These are phyloP conservation scores for Pouteria campechiana DNA, from an alignment of 179 eudicot species.

Conservation along the genomic window DNA sequence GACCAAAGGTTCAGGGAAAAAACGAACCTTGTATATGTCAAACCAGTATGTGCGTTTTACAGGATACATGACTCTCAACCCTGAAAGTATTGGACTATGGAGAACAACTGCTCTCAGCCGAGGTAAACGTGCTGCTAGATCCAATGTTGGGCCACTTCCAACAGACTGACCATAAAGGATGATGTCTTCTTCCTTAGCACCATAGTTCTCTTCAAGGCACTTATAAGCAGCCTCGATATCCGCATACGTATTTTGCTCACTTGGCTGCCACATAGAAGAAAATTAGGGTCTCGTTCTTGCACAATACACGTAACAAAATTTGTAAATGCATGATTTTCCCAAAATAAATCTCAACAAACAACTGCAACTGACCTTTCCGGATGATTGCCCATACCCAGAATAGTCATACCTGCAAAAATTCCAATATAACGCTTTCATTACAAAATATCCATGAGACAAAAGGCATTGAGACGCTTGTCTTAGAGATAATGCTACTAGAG, in stretches of 20 bases:
- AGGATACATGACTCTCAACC: conserved; percentile 94
- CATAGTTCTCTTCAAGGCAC: conserved; percentile 77
- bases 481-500: too few species aligned
- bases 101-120: conserved; percentile 71
- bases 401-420: conserved; percentile 45
- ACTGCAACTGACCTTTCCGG: conserved; percentile 37
- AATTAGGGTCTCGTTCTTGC: too few species aligned
- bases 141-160: conserved; percentile 95
- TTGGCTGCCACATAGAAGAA: conserved; percentile 43
- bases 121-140: conserved; percentile 87
- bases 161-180: conserved; percentile 96
- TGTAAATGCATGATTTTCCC: too few species aligned
- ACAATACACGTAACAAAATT: background rate
- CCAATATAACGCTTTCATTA: background rate
- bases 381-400: conserved; percentile 58
- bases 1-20: background rate
- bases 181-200: conserved; percentile 83
- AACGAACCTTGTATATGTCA: conserved; percentile 80
- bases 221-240: conserved; percentile 96
- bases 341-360: background rate
- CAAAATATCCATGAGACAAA: background rate
- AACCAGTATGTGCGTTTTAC: conserved; percentile 95
- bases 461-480: too few species aligned
- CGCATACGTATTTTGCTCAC: conserved; percentile 92
- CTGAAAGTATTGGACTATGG: conserved; percentile 90